Conservation (phyloP, 495 filamentous ascomycete genomes). For the Penicillium dipodomyicola region DNA sequence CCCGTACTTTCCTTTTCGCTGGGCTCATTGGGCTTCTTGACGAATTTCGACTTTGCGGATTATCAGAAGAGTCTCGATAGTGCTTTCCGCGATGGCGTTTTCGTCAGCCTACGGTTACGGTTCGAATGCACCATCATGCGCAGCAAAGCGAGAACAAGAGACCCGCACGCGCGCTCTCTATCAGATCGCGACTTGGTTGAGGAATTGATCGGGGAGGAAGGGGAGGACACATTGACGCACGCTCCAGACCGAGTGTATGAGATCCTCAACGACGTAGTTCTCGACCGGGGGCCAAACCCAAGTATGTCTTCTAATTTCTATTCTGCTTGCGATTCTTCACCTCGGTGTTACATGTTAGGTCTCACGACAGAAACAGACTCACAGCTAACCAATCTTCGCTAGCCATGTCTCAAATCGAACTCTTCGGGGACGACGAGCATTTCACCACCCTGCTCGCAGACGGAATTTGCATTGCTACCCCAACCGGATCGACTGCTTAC, state of each 20-base stretch:
- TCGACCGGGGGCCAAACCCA: constrained; percentile 87
- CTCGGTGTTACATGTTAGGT: not conserved
- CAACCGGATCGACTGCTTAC: constrained; percentile 93
- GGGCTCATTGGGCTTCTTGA: constrained; percentile 90
- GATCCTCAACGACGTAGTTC: constrained; percentile 89
- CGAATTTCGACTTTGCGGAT: constrained; percentile 86
- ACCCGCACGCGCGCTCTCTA: constrained; percentile 23
- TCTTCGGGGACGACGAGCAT: constrained; percentile 95
- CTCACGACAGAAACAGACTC: constrained; percentile 1
- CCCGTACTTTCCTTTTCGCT: constrained; percentile 89
- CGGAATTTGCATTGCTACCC: constrained; percentile 86
- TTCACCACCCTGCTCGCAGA: constrained; percentile 86
- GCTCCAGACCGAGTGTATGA: constrained; percentile 75
- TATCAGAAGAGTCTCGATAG: constrained; percentile 66
- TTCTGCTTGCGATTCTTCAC: not conserved
- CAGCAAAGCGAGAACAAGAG: constrained; percentile 50
- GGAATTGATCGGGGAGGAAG: constrained; percentile 81
- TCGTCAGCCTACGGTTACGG: constrained; percentile 79
- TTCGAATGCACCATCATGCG: constrained; percentile 97
- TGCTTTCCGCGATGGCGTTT: constrained; percentile 79
- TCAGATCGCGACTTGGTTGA: constrained; percentile 71
- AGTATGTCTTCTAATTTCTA: constrained; percentile 50
- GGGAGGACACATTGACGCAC: constrained; percentile 77
- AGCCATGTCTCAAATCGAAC: constrained; percentile 83
- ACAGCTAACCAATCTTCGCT: constrained; percentile 29